phyloP scores from a whole-genome alignment of 2,329 filamentous ascomycete genomes.

The Fusarium oxysporum region DNA sequence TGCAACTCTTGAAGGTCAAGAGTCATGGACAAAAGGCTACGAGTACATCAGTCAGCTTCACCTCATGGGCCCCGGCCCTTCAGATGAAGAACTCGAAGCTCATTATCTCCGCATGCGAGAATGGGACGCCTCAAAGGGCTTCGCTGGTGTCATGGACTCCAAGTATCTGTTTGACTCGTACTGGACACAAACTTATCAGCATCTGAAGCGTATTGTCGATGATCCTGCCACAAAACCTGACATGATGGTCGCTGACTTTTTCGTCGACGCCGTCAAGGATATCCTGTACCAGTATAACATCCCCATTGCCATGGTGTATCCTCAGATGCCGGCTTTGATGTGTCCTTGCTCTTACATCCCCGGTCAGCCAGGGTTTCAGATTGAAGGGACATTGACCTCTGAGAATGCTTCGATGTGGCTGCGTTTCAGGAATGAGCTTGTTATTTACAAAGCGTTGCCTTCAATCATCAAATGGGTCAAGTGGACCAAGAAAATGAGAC shows the following conservation, averaged over 20 bases:
- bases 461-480: constrained; percentile 45
- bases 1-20: constrained; percentile 51
- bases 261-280: constrained; percentile 54
- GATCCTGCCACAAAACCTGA: constrained; percentile 46
- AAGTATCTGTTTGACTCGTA: constrained; percentile 52
- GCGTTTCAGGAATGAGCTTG: constrained; percentile 51
- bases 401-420: constrained; percentile 53
- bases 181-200: constrained; percentile 47
- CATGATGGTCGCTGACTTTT: constrained; percentile 56
- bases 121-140: constrained; percentile 47
- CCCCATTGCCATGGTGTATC: constrained; percentile 53
- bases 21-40: constrained; percentile 48
- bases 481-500: constrained; percentile 50
- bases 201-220: constrained; percentile 20
- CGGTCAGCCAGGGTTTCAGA: constrained; percentile 55
- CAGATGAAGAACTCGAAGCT: constrained; percentile 40
- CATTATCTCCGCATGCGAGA: constrained; percentile 50
- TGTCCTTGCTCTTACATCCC: constrained; percentile 53
- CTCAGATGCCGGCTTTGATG: constrained; percentile 55
- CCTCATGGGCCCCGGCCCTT: constrained; percentile 44
- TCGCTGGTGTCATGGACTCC: constrained; percentile 44
- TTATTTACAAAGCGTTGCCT: constrained; percentile 47
- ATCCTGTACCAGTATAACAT: constrained; percentile 50
- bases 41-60: constrained; percentile 47
- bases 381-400: constrained; percentile 50